Evolutionary conservation across 2,329 filamentous ascomycete species (phyloP), one percentile per base, ranked within the genome.

Genomic region (Verticillium longisporum): DNA sequence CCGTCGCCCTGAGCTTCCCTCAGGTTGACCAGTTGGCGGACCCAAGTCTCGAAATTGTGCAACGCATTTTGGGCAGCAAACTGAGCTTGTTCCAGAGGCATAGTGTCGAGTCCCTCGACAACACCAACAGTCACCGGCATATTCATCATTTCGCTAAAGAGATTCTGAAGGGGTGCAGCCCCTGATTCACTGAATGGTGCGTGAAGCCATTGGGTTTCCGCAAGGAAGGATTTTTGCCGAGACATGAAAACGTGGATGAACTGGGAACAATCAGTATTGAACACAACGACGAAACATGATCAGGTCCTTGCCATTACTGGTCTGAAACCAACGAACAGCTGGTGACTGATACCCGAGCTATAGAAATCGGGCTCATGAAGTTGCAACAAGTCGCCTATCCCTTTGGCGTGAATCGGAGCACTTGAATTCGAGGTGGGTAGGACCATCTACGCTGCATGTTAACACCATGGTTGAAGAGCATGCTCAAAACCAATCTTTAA

Each of bases 321-420:
- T n/a, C 76, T 66, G 56, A 75, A 75, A 0, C 75, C 77, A 1
- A 75, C 66, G 57, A 78, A 78, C 0, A 78, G 65, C 37, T 67
- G 69, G 55, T 78, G 75, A 0, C 73, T 64, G n/a, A 70, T 61
- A 1, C 73, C 75, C 2, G 68, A 67, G 3, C 64, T 63, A 56
- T 74, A 77, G 7, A 63, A 64, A 7, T 67, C 66, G 0, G 75
- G 71, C 0, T 65, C 61, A 21, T 69, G 68, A 1, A 69, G 62
- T 58, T 73, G 67, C 56, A 79, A 72, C 9, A 77, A 60, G 26
- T 69, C 65, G 0, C 66, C 68, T 3, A 77, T 68, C 1, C 73
- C 76, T n/a, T 70, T 67, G 1, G 72, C 64, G 64, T 79, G 77
- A 1, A 72, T 63, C 4, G 64, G 57, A 36, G 70, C 63, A 13